Evolutionary conservation across 257 asterid species (phyloP), one percentile per base, ranked within the genome.

Genomic region (Euphrasia confusa): DNA sequence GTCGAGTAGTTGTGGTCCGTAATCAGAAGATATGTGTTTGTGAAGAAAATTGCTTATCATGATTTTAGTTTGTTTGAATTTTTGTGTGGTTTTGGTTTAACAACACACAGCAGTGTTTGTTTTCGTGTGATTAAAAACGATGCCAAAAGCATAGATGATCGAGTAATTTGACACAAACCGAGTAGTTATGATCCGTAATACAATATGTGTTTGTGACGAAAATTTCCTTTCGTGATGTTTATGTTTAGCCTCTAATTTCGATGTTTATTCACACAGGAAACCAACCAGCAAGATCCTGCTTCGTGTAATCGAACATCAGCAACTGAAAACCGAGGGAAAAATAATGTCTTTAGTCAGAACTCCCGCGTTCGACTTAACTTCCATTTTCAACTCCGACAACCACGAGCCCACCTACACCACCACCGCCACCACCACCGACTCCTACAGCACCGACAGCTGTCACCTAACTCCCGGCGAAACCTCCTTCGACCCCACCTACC

Each of bases 291-390:
- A 45, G 68, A 58, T 17, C 66, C 56, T 18, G 54, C 54, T n/a
- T 49, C 33, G 4, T 40, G 0, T 65, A 49, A n/a, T 14, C 44
- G 32, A 21, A 48, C 40, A n/a, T 64, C 49, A 48, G 49, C 11
- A 26, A 80, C 71, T 11, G 3, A 49, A 49, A 49, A 14, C 7
- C 39, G 33, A 42, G 52, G 7, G 7, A 2, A n/a, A 82, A 72
- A 18, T 68, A 91, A 91, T 92, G 97, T 81, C 99, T 58, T 65
- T 88, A 68, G 86, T 83, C 60, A 71, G 83, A 72, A 63, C 95
- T 35, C 73, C 83, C 58, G 75, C 89, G 0, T 45, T 83, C 50
- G 42, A 37, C 9, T 7, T 37, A 37, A 2, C 42, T 2, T 37
- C 42, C 42, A 37, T 37, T 37, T 37, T 37, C 42, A 37, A 37